Evolutionary conservation across 805 yeast species (phyloP).

Genomic region (Myxozyma sirexii): DNA sequence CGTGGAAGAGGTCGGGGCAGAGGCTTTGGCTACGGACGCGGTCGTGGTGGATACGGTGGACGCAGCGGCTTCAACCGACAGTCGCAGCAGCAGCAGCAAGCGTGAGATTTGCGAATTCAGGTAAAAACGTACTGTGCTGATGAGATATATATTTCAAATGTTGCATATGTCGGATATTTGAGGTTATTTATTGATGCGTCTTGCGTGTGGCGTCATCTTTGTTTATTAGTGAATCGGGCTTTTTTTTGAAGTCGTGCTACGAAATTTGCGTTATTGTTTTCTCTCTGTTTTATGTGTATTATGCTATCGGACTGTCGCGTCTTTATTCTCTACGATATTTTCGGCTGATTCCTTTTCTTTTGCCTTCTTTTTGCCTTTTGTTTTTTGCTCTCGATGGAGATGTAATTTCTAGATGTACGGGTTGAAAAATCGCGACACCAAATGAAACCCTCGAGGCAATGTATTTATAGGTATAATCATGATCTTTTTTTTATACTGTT

Average conservation of each 20-base stretch:
- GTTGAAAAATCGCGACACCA: not conserved
- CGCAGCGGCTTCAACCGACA: slow-evolving; percentile 21
- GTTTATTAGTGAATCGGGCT: not conserved
- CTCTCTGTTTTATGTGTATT: not conserved
- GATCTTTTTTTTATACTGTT: not conserved
- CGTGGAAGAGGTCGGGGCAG: slow-evolving; percentile 58
- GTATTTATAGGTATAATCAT: slow-evolving; percentile 5
- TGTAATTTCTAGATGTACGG: not conserved
- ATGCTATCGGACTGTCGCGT: not conserved
- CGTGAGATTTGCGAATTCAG: not conserved
- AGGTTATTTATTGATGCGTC: not conserved
- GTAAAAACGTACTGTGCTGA: not conserved
- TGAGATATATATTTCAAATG: not conserved
- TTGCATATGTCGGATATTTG: not conserved
- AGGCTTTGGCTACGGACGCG: slow-evolving; percentile 31
- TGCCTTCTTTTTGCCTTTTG: not conserved
- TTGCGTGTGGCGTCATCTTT: not conserved
- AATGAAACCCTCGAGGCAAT: not conserved
- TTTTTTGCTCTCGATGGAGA: not conserved
- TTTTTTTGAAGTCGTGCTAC: not conserved
- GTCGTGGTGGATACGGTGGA: slow-evolving; percentile 45
- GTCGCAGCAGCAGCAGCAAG: slow-evolving; percentile 9
- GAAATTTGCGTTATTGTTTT: not conserved
- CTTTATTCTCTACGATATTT: not conserved
- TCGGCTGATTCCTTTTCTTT: not conserved